A percentile compares a stretch with the other conserved stretches of the same genome.
Evolutionary conservation across 2,329 filamentous ascomycete genomes (phyloP).

Genomic region (Microdochium trichocladiopsis): DNA sequence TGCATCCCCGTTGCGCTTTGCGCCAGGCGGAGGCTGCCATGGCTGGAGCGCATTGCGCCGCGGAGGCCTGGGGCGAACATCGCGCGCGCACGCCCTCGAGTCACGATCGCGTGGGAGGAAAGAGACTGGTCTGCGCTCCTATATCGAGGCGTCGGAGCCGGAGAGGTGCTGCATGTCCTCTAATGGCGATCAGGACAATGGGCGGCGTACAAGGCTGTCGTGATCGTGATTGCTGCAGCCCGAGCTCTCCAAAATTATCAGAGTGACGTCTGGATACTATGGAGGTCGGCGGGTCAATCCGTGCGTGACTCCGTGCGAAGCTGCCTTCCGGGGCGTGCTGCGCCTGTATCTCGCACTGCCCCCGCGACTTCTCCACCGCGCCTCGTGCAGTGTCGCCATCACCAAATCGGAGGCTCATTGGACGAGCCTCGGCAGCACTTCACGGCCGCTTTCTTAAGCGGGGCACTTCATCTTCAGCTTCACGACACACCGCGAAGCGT

Average conservation of each 20-base stretch:
- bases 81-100: not conserved
- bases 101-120: not conserved
- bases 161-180: not conserved
- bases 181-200: not conserved
- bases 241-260: not conserved
- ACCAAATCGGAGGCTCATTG: not conserved
- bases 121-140: not conserved
- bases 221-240: not conserved
- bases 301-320: no score
- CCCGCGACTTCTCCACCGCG: not conserved
- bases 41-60: not conserved
- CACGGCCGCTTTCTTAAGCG: not conserved
- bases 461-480: not conserved
- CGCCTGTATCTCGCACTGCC: no score
- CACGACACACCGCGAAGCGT: not conserved
- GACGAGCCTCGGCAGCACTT: not conserved
- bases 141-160: not conserved
- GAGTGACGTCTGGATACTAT: not conserved
- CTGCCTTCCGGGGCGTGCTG: no score
- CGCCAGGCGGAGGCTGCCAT: not conserved
- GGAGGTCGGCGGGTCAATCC: not conserved
- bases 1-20: not conserved
- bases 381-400: not conserved
- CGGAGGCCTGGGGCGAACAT: not conserved
- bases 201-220: not conserved